Evolutionary conservation across 2,329 filamentous ascomycete species (phyloP), one percentile per base, ranked within the genome.

Genomic region (Verticillium alfalfae): DNA sequence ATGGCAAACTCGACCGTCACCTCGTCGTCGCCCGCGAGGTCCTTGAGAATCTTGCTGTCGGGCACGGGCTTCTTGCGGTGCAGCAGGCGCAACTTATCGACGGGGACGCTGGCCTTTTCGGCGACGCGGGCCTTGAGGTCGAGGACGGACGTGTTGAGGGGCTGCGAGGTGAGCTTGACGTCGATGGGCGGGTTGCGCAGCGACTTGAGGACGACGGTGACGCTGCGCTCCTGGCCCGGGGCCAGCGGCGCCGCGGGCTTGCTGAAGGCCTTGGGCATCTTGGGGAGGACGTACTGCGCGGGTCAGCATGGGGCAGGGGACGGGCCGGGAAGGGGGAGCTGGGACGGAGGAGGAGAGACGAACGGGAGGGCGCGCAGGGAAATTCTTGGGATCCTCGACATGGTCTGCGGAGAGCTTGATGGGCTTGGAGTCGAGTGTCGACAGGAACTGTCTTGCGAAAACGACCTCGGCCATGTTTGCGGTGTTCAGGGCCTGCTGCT

Each of bases 381-480:
- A 93, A 67, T 83, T 86, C 69, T 88, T 88, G 58, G 92, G 87
- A 72, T 97, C 92, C 76, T 94, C 91, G 75, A 96, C 88, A 86
- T 97, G 90, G 75, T 98, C 92, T 66, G 91, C 81, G n/a, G 89
- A 87, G 66, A 98, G 85, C 80, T 93, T 96, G 69, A 88, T 76
- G 8, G 93, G 90, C 58, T 89, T 88, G 64, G 87, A 85, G 76
- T 96, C 92, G 65, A 98, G 85, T 26, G 87, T 84, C 59, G 88
- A 81, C 68, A 99, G 87, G 76, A 96, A 97, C 37, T 86, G 83
- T 76, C 90, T 92, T 68, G 92, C 90, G 75, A 97, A 98, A 58
- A 87, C 80, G 64, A 93, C 77, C 83, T 97, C 93, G n/a, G 89
- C 83, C 90, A 93, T 93, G 67, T 63, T 73, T 71, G 66, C 63